Percentiles rank a stretch among this genome's conserved stretches.
These are phyloP conservation scores for Beauveria asiatica DNA, from an alignment of 2,329 filamentous ascomycete species.

Conservation along the genomic window DNA sequence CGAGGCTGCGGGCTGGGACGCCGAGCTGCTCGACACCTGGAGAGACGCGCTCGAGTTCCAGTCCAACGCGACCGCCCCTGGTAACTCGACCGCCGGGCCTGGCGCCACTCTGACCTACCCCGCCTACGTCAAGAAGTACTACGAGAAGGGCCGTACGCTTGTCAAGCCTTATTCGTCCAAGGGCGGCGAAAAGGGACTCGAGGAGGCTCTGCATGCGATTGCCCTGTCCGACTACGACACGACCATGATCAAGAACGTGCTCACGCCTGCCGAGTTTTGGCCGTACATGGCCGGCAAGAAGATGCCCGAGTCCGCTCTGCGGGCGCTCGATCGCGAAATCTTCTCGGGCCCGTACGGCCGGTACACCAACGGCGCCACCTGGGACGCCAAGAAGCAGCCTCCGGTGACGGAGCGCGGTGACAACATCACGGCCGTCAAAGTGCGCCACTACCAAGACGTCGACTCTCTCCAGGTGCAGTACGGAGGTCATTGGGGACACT, in stretches of 20 bases:
- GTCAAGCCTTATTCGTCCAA: background rate
- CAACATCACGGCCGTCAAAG: background rate
- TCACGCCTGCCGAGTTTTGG: background rate
- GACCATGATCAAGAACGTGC: background rate
- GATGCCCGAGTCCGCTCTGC: background rate
- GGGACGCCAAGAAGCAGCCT: background rate
- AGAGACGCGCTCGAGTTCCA: background rate
- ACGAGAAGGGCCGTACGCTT: background rate
- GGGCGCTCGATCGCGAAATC: background rate
- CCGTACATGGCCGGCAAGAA: background rate
- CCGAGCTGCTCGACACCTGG: background rate
- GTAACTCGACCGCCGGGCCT: no score
- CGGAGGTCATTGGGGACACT: background rate
- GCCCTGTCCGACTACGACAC: background rate
- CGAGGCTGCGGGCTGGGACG: background rate
- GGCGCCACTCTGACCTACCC: background rate
- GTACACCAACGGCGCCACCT: background rate
- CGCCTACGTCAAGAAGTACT: background rate
- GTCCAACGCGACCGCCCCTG: background rate
- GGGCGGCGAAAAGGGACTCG: background rate
- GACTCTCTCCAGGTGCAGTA: background rate
- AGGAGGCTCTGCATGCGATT: background rate
- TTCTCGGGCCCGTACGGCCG: background rate
- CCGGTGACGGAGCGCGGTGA: background rate
- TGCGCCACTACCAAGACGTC: background rate